phyloP scores from a whole-genome alignment of 2,329 filamentous ascomycete species.

The Aspergillus udagawae region DNA sequence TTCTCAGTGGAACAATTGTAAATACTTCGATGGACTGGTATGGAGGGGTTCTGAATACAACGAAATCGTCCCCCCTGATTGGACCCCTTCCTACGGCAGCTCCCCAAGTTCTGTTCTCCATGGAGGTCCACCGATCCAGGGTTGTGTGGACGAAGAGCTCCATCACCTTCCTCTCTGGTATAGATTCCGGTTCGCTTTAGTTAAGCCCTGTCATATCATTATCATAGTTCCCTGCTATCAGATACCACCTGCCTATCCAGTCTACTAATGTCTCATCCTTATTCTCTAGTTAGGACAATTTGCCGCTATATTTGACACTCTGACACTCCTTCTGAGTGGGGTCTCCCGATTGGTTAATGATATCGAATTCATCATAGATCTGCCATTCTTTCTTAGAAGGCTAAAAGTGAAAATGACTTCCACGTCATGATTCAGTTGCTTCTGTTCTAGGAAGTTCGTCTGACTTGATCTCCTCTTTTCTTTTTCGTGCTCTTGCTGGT shows the following conservation, averaged over 20 bases:
- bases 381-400: neutral
- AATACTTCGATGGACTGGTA: neutral
- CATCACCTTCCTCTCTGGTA: conserved; percentile 13
- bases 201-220: neutral
- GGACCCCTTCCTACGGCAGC: neutral
- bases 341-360: neutral
- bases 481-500: neutral
- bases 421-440: neutral
- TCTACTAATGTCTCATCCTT: neutral
- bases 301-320: neutral
- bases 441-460: neutral
- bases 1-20: neutral
- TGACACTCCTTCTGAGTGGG: neutral
- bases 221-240: neutral
- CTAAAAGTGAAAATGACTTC: neutral
- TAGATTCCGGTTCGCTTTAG: neutral
- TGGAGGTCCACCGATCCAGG: neutral
- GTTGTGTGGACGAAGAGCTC: neutral
- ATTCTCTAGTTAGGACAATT: neutral
- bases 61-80: neutral
- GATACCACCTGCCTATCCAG: conserved; percentile 6
- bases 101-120: neutral
- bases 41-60: neutral
- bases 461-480: neutral
- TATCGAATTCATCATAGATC: neutral